Conservation (phyloP, 176 grass and related monocot species). For the Juncus inflexus region DNA sequence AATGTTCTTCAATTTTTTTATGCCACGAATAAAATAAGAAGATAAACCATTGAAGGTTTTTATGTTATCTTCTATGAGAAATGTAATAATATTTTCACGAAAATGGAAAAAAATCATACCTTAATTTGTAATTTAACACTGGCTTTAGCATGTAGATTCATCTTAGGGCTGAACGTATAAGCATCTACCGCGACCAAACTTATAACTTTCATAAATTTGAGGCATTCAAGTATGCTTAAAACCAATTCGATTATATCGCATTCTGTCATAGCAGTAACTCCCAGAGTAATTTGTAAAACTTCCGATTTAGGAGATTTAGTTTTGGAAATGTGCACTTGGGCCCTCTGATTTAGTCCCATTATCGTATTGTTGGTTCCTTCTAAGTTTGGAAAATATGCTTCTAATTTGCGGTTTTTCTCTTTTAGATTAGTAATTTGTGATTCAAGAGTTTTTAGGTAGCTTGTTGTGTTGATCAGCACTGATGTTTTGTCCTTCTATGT, state of each 20-base stretch:
- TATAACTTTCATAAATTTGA: constrained; percentile 42
- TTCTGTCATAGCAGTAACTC: constrained; percentile 63
- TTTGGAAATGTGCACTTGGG: constrained; percentile 49
- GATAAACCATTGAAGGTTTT: no score
- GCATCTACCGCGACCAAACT: constrained; percentile 65
- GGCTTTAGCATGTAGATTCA: constrained; percentile 59
- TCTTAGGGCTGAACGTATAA: constrained; percentile 56
- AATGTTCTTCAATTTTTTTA: no score
- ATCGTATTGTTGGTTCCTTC: background rate
- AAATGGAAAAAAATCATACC: constrained; percentile 26
- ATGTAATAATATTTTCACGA: no score
- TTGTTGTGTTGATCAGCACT: constrained; percentile 61
- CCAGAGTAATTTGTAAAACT: constrained; percentile 46
- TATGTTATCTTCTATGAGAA: no score
- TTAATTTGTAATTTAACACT: constrained; percentile 63
- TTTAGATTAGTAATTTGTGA: constrained; percentile 62
- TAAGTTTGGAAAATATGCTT: constrained; percentile 34
- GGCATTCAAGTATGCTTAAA: constrained; percentile 59
- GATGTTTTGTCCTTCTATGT: constrained; percentile 88
- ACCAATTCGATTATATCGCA: constrained; percentile 70
- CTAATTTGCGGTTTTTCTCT: constrained; percentile 77
- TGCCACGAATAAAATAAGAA: no score
- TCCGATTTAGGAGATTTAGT: constrained; percentile 2
- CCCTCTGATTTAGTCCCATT: constrained; percentile 27
- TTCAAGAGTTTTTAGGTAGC: constrained; percentile 56